Conservation (phyloP, 1,139 yeast genomes). For the Kodamaea fungicola region DNA sequence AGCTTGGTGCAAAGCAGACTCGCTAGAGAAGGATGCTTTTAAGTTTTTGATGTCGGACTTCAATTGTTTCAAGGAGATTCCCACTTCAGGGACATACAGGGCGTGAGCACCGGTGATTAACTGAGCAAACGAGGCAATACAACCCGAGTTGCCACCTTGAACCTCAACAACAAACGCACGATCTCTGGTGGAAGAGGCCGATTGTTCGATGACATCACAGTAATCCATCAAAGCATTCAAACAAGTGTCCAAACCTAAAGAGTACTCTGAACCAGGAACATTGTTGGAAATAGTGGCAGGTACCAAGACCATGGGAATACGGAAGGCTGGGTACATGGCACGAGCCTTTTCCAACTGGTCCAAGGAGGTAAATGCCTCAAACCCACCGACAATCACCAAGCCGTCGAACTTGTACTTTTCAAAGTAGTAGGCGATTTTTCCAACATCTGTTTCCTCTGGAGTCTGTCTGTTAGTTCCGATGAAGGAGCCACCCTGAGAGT, state of each 20-base stretch:
- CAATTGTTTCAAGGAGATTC: conserved; percentile 66
- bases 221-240: conserved; percentile 83
- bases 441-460: conserved; percentile 73
- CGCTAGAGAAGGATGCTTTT: conserved; percentile 63
- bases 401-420: conserved; percentile 86
- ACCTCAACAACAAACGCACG: conserved; percentile 95
- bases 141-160: conserved; percentile 97
- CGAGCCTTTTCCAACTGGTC: conserved; percentile 76
- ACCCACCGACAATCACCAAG: conserved; percentile 87
- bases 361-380: conserved; percentile 85
- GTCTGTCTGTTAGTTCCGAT: conserved; percentile 89
- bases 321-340: conserved; percentile 76
- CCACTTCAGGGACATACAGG: conserved; percentile 89
- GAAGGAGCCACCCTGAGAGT: conserved; percentile 88
- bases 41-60: conserved; percentile 74
- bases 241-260: conserved; percentile 92
- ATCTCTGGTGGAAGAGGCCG: conserved; percentile 92
- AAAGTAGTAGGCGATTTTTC: conserved; percentile 85
- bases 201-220: conserved; percentile 93
- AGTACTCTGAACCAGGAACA: conserved; percentile 96
- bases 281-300: conserved; percentile 98
- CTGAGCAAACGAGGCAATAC: conserved; percentile 84
- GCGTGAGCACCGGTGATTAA: conserved; percentile 91
- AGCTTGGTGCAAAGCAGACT: conserved; percentile 77
- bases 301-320: conserved; percentile 88